Conservation (phyloP, 2,329 filamentous ascomycete species). For the Exophiala xenobiotica region DNA sequence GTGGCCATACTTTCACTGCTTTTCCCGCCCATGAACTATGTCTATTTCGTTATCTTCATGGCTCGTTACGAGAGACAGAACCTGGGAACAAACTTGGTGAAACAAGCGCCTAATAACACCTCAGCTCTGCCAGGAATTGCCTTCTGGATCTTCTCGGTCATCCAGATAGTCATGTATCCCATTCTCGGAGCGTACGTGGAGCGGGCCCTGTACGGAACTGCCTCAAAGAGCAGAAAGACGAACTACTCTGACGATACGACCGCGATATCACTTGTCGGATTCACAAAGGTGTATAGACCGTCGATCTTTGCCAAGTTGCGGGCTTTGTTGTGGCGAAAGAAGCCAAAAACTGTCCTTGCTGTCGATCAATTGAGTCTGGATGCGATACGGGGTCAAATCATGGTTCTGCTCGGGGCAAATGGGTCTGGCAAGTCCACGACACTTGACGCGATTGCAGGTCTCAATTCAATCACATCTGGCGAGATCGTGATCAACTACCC, state of each 20-base stretch:
- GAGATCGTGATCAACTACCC: constrained; percentile 76
- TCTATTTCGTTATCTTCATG: constrained; percentile 73
- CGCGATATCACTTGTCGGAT: constrained; percentile 65
- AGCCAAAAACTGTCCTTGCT: constrained; percentile 69
- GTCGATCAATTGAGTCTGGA: constrained; percentile 71
- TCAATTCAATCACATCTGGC: constrained; percentile 73
- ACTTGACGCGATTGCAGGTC: constrained; percentile 80
- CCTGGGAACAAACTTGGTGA: constrained; percentile 59
- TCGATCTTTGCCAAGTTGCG: constrained; percentile 57
- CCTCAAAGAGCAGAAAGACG: constrained; percentile 57
- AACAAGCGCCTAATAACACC: constrained; percentile 62
- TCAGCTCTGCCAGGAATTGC: constrained; percentile 72
- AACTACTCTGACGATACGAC: constrained; percentile 32
- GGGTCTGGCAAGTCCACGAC: constrained; percentile 90
- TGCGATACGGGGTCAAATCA: constrained; percentile 75
- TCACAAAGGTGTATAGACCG: constrained; percentile 77
- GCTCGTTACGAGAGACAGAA: constrained; percentile 71
- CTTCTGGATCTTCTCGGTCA: constrained; percentile 72
- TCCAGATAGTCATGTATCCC: constrained; percentile 78
- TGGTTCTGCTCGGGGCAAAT: constrained; percentile 84
- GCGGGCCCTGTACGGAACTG: constrained; percentile 71
- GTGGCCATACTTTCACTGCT: constrained; percentile 71
- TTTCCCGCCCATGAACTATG: constrained; percentile 85
- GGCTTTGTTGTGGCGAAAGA: constrained; percentile 48
- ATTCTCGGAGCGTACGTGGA: constrained; percentile 74